These are phyloP conservation scores for Talaromyces wortmannii DNA, from an alignment of 495 filamentous ascomycete genomes.

Conservation along the genomic window DNA sequence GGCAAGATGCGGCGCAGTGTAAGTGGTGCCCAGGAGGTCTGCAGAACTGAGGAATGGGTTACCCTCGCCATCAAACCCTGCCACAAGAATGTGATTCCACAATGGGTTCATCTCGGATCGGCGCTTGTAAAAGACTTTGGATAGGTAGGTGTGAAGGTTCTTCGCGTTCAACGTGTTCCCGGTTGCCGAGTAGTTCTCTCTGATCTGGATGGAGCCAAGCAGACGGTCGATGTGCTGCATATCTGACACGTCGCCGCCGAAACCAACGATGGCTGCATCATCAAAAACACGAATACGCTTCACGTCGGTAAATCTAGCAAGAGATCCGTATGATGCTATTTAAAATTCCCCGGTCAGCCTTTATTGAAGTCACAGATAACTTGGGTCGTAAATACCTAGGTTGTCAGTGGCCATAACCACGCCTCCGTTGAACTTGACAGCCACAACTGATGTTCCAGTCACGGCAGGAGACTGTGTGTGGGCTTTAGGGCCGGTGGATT, in stretches of 20 bases:
- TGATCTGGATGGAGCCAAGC: constrained; percentile 75
- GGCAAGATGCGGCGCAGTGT: constrained; percentile 76
- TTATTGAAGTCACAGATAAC: background rate
- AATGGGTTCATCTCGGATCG: constrained; percentile 94
- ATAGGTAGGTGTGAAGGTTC: constrained; percentile 92
- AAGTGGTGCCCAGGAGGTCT: constrained; percentile 91
- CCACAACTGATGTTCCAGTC: constrained; percentile 92
- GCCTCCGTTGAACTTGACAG: constrained; percentile 90
- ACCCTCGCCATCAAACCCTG: constrained; percentile 70
- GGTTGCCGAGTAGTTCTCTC: constrained; percentile 72
- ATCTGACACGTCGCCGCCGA: constrained; percentile 92
- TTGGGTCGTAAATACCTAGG: constrained; percentile 53
- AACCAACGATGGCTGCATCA: constrained; percentile 66
- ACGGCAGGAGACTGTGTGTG: constrained; percentile 89
- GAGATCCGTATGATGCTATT: constrained; percentile 91
- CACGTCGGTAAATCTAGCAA: constrained; percentile 93
- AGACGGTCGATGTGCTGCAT: constrained; percentile 97
- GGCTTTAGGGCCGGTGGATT: constrained; percentile 61
- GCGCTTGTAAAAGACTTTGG: constrained; percentile 89
- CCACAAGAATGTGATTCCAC: constrained; percentile 92
- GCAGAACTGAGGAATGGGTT: constrained; percentile 85
- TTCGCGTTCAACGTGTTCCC: constrained; percentile 67
- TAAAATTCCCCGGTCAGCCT: background rate
- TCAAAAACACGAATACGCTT: constrained; percentile 81
- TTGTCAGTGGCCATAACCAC: constrained; percentile 97